Evolutionary conservation across 257 asterid genomes (phyloP).

Genomic region (Solanum raphanifolium): DNA sequence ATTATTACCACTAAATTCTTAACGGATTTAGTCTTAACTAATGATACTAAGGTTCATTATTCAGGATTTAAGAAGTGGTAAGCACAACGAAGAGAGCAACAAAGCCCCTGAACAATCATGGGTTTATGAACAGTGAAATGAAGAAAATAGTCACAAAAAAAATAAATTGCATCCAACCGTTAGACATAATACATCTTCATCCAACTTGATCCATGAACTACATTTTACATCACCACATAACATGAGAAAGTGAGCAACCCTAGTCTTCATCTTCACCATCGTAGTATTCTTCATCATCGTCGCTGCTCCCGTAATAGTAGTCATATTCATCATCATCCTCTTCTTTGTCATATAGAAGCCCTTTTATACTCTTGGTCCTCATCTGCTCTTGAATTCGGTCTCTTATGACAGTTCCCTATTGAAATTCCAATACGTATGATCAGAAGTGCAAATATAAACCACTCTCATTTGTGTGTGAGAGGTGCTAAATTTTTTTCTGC

Average conservation of each 20-base stretch:
- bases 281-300: conserved; percentile 14
- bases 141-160: background rate
- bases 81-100: background rate
- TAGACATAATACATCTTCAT: background rate
- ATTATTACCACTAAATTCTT: background rate
- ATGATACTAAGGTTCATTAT: background rate
- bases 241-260: background rate
- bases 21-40: background rate
- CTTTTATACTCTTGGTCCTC: conserved; percentile 24
- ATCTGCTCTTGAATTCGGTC: conserved; percentile 48
- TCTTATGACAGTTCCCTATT: conserved; percentile 46
- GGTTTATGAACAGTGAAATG: background rate
- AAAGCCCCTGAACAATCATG: background rate
- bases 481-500: background rate
- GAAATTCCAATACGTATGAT: background rate
- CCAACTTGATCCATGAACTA: background rate
- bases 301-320: conserved; percentile 16
- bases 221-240: background rate
- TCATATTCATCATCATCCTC: conserved; percentile 17
- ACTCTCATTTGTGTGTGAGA: background rate
- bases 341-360: conserved; percentile 24
- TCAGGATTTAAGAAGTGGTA: background rate
- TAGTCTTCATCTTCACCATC: conserved; percentile 25
- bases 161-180: background rate
- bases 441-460: background rate